Percentiles rank a stretch among this genome's conserved stretches.
Conservation (phyloP, 148 eudicot species). For the Diospyros lotus region DNA sequence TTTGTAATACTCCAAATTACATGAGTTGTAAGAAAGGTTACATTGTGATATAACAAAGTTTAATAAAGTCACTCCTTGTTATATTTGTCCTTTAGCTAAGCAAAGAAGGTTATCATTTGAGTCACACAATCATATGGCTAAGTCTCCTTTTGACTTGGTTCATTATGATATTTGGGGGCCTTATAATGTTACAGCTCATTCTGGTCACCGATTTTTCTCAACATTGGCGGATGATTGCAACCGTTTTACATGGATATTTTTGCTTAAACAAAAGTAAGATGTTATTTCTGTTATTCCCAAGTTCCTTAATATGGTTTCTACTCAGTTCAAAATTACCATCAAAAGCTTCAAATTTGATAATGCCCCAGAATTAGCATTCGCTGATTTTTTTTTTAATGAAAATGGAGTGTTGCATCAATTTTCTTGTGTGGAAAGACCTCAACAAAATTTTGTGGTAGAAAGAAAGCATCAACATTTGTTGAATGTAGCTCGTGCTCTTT, state of each 20-base stretch:
- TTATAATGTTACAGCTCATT: too few relatives aligned
- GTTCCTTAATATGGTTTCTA: neutral
- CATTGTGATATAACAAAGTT: neutral
- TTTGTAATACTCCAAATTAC: neutral
- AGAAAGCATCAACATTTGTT: neutral
- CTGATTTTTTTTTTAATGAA: neutral
- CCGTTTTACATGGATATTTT: too few relatives aligned
- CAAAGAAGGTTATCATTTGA: too few relatives aligned
- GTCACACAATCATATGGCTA: too few relatives aligned
- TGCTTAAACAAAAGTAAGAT: too few relatives aligned
- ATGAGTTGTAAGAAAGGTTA: neutral
- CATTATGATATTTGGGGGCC: too few relatives aligned
- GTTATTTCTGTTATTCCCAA: neutral
- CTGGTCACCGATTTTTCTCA: too few relatives aligned
- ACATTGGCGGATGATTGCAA: too few relatives aligned
- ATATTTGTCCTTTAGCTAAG: too few relatives aligned
- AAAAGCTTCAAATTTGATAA: neutral
- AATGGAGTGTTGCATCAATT: neutral
- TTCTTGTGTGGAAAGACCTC: neutral
- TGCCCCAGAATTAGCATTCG: neutral
- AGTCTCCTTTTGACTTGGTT: too few relatives aligned
- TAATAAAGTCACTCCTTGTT: too few relatives aligned
- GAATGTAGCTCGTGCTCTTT: neutral
- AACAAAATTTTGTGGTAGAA: slow-evolving; percentile 1
- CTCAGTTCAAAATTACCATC: neutral